Evolutionary conservation across 441 rosid genomes (phyloP).

Genomic region (Theobroma grandiflorum): DNA sequence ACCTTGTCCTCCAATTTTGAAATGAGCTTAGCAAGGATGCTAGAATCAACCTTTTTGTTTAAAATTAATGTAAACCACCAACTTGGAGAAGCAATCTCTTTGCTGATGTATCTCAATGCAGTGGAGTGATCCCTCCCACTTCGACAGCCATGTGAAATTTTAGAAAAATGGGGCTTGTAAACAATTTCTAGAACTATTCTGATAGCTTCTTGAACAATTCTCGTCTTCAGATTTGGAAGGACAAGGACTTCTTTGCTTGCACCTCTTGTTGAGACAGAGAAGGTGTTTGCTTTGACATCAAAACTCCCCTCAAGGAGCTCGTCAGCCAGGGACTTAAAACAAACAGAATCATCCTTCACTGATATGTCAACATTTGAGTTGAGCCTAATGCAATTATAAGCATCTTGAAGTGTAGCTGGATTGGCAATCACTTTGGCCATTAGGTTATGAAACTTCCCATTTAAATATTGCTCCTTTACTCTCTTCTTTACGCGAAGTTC

Average conservation of each 20-base stretch:
- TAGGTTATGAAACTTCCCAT: constrained; percentile 71
- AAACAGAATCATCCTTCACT: constrained; percentile 35
- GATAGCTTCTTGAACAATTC: constrained; percentile 84
- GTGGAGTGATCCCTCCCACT: constrained; percentile 80
- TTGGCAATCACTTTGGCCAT: constrained; percentile 70
- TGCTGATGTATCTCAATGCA: constrained; percentile 76
- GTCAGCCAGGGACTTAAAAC: constrained; percentile 58
- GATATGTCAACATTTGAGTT: constrained; percentile 65
- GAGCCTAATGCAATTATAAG: constrained; percentile 70
- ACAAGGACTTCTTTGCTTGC: constrained; percentile 69
- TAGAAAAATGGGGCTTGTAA: constrained; percentile 83
- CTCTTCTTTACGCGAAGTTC: constrained; percentile 79
- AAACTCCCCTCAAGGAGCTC: constrained; percentile 68
- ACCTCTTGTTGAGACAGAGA: constrained; percentile 67
- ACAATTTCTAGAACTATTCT: constrained; percentile 82
- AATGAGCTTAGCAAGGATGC: constrained; percentile 60
- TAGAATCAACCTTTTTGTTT: constrained; percentile 60
- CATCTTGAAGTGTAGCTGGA: constrained; percentile 75
- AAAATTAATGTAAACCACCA: constrained; percentile 87
- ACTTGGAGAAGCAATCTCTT: constrained; percentile 63
- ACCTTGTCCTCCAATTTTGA: constrained; percentile 77
- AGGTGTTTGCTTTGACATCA: constrained; percentile 62
- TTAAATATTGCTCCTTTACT: constrained; percentile 69
- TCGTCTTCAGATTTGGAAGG: constrained; percentile 70
- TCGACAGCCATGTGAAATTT: constrained; percentile 94